Evolutionary conservation across 148 eudicot genomes (phyloP).

Genomic region (Rhododendron henanense): DNA sequence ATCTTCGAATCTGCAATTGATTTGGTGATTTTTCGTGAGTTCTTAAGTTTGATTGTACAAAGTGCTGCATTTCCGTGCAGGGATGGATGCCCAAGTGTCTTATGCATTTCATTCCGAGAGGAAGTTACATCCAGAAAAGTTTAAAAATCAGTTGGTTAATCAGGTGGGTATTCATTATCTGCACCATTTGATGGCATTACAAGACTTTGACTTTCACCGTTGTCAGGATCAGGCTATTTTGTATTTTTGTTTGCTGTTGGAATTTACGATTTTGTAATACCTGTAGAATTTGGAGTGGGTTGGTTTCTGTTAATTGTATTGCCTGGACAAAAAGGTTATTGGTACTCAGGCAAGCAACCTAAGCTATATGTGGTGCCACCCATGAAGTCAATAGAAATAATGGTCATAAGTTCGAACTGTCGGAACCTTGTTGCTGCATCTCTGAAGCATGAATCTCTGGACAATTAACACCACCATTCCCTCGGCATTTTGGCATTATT

Average conservation of each 20-base stretch:
- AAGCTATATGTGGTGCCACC: neutral
- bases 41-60: neutral
- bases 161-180: constrained; percentile 32
- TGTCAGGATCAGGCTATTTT: neutral
- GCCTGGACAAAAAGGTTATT: neutral
- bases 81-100: constrained; percentile 66
- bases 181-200: neutral
- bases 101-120: constrained; percentile 55
- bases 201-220: neutral
- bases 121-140: constrained; percentile 51
- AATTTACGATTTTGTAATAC: neutral
- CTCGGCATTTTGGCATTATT: neutral
- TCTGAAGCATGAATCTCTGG: neutral
- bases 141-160: constrained; percentile 44
- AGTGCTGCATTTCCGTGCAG: constrained; percentile 18
- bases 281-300: neutral
- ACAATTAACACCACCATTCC: neutral
- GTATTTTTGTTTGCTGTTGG: neutral
- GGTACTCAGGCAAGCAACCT: neutral
- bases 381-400: neutral
- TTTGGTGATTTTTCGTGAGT: neutral
- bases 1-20: neutral
- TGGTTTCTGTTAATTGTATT: neutral
- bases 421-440: neutral
- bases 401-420: neutral